Percentiles rank a stretch among this genome's conserved stretches.
phyloP scores from a whole-genome alignment of 108 stramenopile genomes.

The Cyclotella cryptica region DNA sequence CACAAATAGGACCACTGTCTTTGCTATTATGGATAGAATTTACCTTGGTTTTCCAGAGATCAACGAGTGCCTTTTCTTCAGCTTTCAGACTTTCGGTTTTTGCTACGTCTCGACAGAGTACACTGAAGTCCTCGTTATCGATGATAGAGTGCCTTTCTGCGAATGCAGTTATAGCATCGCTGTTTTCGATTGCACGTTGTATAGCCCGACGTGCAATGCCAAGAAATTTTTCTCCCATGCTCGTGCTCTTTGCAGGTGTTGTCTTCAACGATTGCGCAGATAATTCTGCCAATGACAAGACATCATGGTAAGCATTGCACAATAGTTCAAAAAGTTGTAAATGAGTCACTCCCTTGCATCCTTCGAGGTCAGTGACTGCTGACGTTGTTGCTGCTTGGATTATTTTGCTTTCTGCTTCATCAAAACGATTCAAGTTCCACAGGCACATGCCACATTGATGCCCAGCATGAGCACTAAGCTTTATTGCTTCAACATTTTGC shows the following conservation, averaged over 20 bases:
- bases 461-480: constrained; percentile 26
- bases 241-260: constrained; percentile 6
- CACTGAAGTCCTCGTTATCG: neutral
- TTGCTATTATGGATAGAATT: neutral
- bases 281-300: constrained; percentile 29
- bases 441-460: constrained; percentile 20
- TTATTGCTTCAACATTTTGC: constrained; percentile 34
- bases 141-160: constrained; percentile 22
- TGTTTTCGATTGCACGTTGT: constrained; percentile 24
- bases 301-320: constrained; percentile 26
- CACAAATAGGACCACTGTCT: neutral
- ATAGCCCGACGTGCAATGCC: constrained; percentile 20
- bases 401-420: constrained; percentile 24
- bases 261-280: constrained; percentile 29
- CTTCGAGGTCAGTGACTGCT: constrained; percentile 15
- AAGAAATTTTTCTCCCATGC: constrained; percentile 31
- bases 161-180: constrained; percentile 25
- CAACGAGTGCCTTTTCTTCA: constrained; percentile 30
- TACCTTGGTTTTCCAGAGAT: constrained; percentile 32
- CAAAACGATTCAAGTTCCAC: constrained; percentile 28
- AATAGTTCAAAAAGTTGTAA: constrained; percentile 21
- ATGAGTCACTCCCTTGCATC: constrained; percentile 7
- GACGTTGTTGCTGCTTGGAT: constrained; percentile 29
- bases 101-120: constrained; percentile 3
- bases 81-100: constrained; percentile 14